phyloP scores from a whole-genome alignment of 768 basidiomycete species.

The Termitomyces sp. region DNA sequence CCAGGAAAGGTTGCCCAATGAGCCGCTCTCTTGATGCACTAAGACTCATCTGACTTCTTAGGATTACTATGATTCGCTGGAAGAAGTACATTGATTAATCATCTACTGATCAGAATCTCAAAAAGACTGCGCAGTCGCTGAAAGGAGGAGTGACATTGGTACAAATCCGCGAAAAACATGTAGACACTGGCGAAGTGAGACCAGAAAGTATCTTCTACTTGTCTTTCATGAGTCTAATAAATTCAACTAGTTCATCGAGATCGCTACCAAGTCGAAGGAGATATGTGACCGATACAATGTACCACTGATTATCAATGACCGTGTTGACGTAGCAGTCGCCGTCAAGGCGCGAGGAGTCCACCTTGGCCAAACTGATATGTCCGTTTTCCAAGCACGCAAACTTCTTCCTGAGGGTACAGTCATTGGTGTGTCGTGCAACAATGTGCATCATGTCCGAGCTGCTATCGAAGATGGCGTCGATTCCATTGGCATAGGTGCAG shows the following conservation, averaged over 20 bases:
- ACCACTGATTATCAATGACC: slow-evolving; percentile 83
- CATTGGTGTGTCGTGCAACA: slow-evolving; percentile 79
- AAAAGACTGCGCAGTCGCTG: slow-evolving; percentile 49
- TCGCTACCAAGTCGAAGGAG: slow-evolving; percentile 63
- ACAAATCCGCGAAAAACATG: slow-evolving; percentile 82
- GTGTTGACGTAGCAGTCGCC: slow-evolving; percentile 82
- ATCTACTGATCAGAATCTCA: neutral
- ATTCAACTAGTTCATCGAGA: slow-evolving; percentile 58
- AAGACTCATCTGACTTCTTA: slow-evolving; percentile 21
- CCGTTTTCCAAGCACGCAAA: slow-evolving; percentile 53
- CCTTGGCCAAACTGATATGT: slow-evolving; percentile 86
- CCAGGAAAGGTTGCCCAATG: slow-evolving; percentile 54
- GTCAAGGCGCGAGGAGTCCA: slow-evolving; percentile 77
- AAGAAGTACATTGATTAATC: slow-evolving; percentile 45
- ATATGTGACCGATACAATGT: slow-evolving; percentile 74
- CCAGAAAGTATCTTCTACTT: neutral
- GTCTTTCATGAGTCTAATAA: neutral
- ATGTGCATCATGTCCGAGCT: slow-evolving; percentile 50
- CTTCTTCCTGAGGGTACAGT: slow-evolving; percentile 67
- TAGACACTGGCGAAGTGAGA: slow-evolving; percentile 72
- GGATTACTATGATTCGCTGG: slow-evolving; percentile 68
- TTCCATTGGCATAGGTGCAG: slow-evolving; percentile 85
- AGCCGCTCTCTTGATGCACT: neutral
- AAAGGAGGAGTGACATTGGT: slow-evolving; percentile 87
- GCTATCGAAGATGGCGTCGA: slow-evolving; percentile 68